Conservation (phyloP, 2,329 filamentous ascomycete genomes). For the Samsoniella hepiali region DNA sequence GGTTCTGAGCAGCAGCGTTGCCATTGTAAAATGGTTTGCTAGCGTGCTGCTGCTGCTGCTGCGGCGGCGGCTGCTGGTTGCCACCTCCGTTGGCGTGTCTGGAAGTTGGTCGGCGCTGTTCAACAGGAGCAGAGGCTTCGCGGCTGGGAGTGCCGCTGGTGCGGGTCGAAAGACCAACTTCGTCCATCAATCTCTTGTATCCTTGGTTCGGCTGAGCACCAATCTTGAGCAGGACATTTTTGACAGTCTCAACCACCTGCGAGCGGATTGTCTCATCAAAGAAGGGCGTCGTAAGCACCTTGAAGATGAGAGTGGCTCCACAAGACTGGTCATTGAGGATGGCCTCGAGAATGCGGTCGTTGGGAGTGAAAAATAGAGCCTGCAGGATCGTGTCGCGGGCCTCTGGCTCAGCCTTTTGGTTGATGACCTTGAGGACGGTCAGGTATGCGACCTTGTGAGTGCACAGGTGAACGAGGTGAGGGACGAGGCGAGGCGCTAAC, state of each 20-base stretch:
- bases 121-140: conserved; percentile 41
- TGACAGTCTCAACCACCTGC: conserved; percentile 89
- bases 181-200: conserved; percentile 98
- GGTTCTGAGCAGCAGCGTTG: conserved; percentile 37
- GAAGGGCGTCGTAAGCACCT: conserved; percentile 95
- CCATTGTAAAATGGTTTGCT: conserved; percentile 52
- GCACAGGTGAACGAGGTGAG: conserved; percentile 90
- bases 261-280: conserved; percentile 87
- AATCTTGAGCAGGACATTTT: conserved; percentile 80
- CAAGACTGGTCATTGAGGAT: conserved; percentile 90
- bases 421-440: conserved; percentile 96
- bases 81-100: conserved; percentile 44
- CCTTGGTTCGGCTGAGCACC: conserved; percentile 93
- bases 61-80: conserved; percentile 40
- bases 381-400: conserved; percentile 86
- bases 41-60: conserved; percentile 40
- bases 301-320: conserved; percentile 95
- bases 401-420: conserved; percentile 91
- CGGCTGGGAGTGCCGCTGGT: conserved; percentile 41
- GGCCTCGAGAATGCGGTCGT: conserved; percentile 81
- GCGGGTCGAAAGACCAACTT: conserved; percentile 81
- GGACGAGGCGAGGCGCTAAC: conserved; percentile 84
- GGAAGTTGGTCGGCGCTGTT: conserved; percentile 44
- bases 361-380: conserved; percentile 86
- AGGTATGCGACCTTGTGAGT: conserved; percentile 98